Conservation (phyloP, 2,329 filamentous ascomycete genomes). For the Colletotrichum trifolii region DNA sequence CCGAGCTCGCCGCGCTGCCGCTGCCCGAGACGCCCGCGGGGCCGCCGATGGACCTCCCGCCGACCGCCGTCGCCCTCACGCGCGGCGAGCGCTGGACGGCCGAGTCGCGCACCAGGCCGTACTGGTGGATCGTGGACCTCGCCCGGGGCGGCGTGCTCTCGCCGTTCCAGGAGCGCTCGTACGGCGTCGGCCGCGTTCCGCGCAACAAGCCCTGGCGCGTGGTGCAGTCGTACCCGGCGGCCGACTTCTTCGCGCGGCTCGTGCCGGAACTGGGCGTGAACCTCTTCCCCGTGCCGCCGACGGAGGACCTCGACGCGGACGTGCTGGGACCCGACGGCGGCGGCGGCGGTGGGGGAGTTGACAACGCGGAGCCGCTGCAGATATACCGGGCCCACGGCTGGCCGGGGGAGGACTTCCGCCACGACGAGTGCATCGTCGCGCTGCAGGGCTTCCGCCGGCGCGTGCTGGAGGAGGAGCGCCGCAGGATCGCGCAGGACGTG, state of each 20-base stretch:
- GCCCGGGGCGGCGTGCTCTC: conserved; percentile 17
- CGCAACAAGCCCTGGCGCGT: conserved; percentile 33
- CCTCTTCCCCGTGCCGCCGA: conserved; percentile 26
- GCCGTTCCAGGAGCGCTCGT: conserved; percentile 16
- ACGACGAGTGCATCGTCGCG: conserved; percentile 29
- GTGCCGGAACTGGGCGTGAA: conserved; percentile 7
- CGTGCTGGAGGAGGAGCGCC: conserved; percentile 1
- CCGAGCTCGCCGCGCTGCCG: conserved; percentile 23
- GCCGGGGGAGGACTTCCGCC: conserved; percentile 14
- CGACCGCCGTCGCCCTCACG: conserved; percentile 23
- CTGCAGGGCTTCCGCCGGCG: conserved; percentile 25
- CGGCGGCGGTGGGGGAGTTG: no score
- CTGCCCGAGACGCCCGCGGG: conserved; percentile 19
- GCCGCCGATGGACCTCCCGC: conserved; percentile 26
- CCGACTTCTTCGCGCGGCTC: conserved; percentile 23
- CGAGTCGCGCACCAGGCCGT: background rate
- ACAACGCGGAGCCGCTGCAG: background rate
- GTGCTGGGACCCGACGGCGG: conserved; percentile 11
- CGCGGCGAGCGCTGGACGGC: conserved; percentile 10
- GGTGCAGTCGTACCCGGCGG: conserved; percentile 13
- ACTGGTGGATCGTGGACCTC: conserved; percentile 35
- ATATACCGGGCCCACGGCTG: conserved; percentile 24
- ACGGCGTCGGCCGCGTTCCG: conserved; percentile 23
- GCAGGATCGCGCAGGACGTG: conserved; percentile 8
- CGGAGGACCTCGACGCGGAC: conserved; percentile 30